phyloP scores from a whole-genome alignment of 2,329 filamentous ascomycete genomes.

The Aspergillus caelatus region DNA sequence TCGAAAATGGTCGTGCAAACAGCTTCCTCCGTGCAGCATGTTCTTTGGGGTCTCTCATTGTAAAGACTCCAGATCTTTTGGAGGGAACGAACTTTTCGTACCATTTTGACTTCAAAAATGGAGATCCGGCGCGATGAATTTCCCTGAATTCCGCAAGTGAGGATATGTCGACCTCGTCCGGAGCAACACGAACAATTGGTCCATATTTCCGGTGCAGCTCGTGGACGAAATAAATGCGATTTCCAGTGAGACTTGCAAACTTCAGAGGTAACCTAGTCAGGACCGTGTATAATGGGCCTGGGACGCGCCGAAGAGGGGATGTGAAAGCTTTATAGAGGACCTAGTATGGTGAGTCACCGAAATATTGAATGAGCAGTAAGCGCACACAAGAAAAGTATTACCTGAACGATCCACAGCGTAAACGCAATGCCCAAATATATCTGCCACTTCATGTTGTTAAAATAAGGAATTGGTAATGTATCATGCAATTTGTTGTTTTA shows the following conservation, averaged over 20 bases:
- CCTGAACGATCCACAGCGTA: neutral
- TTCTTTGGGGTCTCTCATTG: conserved; percentile 37
- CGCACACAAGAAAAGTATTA: neutral
- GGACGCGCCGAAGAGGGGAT: conserved; percentile 9
- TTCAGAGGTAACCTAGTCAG: conserved; percentile 11
- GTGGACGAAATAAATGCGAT: conserved; percentile 22
- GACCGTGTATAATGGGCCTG: conserved; percentile 9
- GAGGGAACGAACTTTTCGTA: conserved; percentile 24
- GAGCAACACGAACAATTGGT: conserved; percentile 26
- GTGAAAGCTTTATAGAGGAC: neutral
- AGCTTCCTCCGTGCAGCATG: conserved; percentile 47
- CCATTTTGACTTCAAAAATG: conserved; percentile 33
- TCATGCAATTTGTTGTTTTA: neutral
- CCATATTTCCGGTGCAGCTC: conserved; percentile 27
- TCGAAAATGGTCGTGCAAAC: conserved; percentile 41
- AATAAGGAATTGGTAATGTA: neutral
- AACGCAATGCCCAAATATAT: neutral
- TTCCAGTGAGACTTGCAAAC: conserved; percentile 11
- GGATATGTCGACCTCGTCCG: conserved; percentile 36
- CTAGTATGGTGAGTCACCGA: neutral
- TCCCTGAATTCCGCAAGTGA: conserved; percentile 30
- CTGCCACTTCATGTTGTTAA: neutral
- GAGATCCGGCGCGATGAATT: conserved; percentile 30
- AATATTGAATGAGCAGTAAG: neutral
- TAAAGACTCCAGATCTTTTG: conserved; percentile 38